Evolutionary conservation across 306 rosid species (phyloP).

Genomic region (Malus fusca): DNA sequence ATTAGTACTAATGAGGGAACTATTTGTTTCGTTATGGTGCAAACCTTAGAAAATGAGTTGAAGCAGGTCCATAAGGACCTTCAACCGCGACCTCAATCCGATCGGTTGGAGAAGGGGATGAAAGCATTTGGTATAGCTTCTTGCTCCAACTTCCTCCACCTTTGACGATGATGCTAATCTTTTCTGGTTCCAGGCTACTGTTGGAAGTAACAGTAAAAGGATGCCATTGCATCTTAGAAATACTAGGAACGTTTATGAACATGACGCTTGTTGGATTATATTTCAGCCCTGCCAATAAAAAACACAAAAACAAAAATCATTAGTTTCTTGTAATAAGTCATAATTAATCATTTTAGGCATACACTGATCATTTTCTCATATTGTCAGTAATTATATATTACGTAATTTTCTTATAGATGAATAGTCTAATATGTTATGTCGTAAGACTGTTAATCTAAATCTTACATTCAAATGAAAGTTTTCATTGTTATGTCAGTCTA

Average conservation of each 20-base stretch:
- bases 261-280: conserved; percentile 61
- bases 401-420: background rate
- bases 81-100: conserved; percentile 48
- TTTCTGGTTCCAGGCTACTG: conserved; percentile 54
- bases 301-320: background rate
- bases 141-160: conserved; percentile 62
- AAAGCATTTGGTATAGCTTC: conserved; percentile 53
- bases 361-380: background rate
- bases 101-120: conserved; percentile 37
- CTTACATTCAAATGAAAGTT: no score
- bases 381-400: no score
- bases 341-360: background rate
- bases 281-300: conserved; percentile 37
- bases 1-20: background rate
- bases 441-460: background rate
- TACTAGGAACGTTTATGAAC: conserved; percentile 64
- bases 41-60: conserved; percentile 49
- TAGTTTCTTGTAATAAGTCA: background rate
- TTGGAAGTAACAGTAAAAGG: conserved; percentile 73
- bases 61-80: conserved; percentile 70
- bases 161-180: conserved; percentile 56
- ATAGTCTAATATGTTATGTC: background rate
- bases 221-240: conserved; percentile 91
- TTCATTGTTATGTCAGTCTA: no score
- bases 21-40: background rate